A percentile compares a stretch with the other conserved stretches of the same genome.
phyloP scores from a whole-genome alignment of 202 grass and related monocot species.

The Panicum hallii region DNA sequence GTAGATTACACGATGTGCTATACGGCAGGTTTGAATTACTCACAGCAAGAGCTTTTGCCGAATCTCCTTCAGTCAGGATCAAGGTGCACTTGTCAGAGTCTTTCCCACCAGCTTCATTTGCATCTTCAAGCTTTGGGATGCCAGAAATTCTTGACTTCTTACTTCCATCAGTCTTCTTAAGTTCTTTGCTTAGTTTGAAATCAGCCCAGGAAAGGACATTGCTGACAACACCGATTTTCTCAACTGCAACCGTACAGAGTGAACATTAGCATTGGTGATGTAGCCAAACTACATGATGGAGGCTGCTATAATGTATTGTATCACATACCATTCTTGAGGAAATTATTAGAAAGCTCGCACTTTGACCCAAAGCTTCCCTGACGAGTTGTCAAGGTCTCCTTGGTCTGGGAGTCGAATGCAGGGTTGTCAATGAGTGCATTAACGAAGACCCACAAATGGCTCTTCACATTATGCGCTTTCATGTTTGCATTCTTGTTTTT shows the following conservation, averaged over 20 bases:
- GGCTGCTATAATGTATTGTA: neutral
- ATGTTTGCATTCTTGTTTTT: constrained; percentile 95
- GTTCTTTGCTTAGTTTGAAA: constrained; percentile 87
- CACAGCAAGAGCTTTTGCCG: constrained; percentile 93
- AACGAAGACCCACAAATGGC: constrained; percentile 91
- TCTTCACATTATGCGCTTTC: constrained; percentile 76
- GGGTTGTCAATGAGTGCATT: constrained; percentile 90
- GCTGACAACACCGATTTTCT: constrained; percentile 56
- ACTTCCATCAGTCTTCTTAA: constrained; percentile 92
- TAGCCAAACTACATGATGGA: neutral
- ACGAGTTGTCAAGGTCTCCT: constrained; percentile 94
- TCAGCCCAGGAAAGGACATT: constrained; percentile 90
- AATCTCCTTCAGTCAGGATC: constrained; percentile 97
- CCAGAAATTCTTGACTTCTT: constrained; percentile 78
- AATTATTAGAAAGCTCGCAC: constrained; percentile 63
- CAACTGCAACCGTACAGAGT: constrained; percentile 57
- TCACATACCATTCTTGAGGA: constrained; percentile 73
- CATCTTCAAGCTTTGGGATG: constrained; percentile 89
- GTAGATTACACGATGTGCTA: neutral
- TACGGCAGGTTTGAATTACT: constrained; percentile 33
- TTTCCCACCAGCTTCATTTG: constrained; percentile 88
- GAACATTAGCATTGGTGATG: neutral
- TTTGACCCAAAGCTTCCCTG: constrained; percentile 85
- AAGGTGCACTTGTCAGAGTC: constrained; percentile 78
- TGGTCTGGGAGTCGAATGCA: constrained; percentile 96